Base-by-base conservation (phyloP, 805 yeast genomes). In the Schizosaccharomyces japonicus region DNA sequence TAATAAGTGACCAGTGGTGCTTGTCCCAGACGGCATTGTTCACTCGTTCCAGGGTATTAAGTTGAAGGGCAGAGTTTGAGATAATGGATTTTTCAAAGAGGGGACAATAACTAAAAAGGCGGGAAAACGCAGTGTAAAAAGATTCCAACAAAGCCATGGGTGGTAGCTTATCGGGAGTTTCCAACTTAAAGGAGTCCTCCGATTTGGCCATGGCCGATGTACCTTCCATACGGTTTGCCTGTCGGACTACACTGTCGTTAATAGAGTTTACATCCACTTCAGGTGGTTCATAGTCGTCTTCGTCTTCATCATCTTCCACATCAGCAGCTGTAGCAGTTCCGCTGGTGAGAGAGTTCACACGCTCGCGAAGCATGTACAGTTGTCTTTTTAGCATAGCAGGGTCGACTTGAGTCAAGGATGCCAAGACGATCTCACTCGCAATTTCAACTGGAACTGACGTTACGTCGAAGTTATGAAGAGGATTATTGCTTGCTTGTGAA, bases 1-100 rank as follows among this genome's bases (percentile, higher is more conserved):
- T 64, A 11, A 87, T 57, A 3, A 76, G 65, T 11, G 82, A 63
- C 94, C 95, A 84, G 1, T 87, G 73, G 52, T 76, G 77, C 36
- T 68, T 70, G 45, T 75, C 70, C 68, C 87, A 71, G 47, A 73
- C 75, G 13, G 67, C 60, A 51, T 57, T 65, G 45, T 62, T 66
- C 48, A 60, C 52, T 17, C 61, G 53, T 45, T 53, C 46, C n/a
- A 58, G 23, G 13, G 42, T 47, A 32, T 50, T 53, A 25, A 50
- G 49, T 3, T 45, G 50, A 19, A 39, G 27, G 25, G 25, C 49
- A 19, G 47, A 47, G 19, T 48, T 23, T 1, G 49, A 15, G 25
- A 44, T 27, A 19, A 36, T 36, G 4, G 27, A 19, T 36, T 50
- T n/a, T 45, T 50, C 19, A 50, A 28, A 4, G 51, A 27, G 26